Conservation (phyloP, 176 grass and related monocot species). For the Bolboschoenus planiculmis region DNA sequence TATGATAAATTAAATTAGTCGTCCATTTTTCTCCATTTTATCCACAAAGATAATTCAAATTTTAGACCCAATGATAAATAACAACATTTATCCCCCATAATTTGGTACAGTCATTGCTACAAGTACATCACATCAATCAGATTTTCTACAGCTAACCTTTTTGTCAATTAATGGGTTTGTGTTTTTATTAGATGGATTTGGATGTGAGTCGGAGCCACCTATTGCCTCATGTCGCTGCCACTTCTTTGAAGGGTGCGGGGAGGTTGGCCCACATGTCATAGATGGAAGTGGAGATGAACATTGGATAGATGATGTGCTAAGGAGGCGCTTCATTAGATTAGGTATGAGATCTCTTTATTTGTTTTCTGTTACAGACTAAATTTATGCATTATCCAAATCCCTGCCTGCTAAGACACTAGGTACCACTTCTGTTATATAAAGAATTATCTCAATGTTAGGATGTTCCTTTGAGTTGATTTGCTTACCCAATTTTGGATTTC, state of each 20-base stretch:
- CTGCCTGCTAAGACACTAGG: neutral
- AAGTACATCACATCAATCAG: neutral
- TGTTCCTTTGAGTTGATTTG: constrained; percentile 1
- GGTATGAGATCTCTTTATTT: constrained; percentile 29
- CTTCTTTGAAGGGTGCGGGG: constrained; percentile 75
- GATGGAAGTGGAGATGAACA: constrained; percentile 41
- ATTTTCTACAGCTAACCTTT: neutral
- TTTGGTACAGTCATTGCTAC: neutral
- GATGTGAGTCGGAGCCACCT: constrained; percentile 42
- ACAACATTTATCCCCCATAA: too few relatives aligned
- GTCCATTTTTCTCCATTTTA: neutral
- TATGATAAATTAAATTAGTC: neutral
- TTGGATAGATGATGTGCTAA: constrained; percentile 87
- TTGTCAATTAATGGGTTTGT: neutral
- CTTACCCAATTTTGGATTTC: constrained; percentile 17
- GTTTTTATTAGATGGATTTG: constrained; percentile 32
- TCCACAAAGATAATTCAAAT: neutral
- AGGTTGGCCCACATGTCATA: constrained; percentile 16
- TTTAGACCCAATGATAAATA: neutral
- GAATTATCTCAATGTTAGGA: neutral
- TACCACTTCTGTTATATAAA: neutral
- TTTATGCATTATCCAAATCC: neutral
- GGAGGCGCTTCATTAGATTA: constrained; percentile 80
- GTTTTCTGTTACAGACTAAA: neutral
- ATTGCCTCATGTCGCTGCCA: constrained; percentile 68